Base-by-base conservation (phyloP, 2,329 filamentous ascomycete species). In the Paraphoma chrysanthemicola region DNA sequence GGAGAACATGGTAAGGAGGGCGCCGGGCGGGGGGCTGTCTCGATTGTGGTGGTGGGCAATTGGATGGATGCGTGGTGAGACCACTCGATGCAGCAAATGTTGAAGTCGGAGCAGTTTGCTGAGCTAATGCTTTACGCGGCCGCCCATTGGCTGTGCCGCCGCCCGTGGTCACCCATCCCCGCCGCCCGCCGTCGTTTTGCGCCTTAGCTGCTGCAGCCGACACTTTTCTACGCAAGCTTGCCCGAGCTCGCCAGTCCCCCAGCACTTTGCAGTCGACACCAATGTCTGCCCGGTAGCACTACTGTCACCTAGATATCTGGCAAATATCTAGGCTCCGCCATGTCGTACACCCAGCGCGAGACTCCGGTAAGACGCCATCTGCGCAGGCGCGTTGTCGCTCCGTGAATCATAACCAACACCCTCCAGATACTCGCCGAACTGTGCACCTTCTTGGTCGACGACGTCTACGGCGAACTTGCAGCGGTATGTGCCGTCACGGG, bases 381-480 rank as follows among this genome's bases (percentile, higher is more conserved):
- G 59, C 57, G 57, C 31, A 48, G 36, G 48, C 52, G 12, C 48
- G 50, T 55, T 50, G 11, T 42, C 10, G 14, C 23, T 23, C 23
- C 3, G 10, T 76, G 76, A 68, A 66, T 61, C 59, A 63, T 55
- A 57, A 59, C 61, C 84, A 88, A 74, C 64, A 48, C 33, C 3
- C 44, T 54, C 85, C 91, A 94, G 91, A 82, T 88, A 79, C 80
- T 90, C 66, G 88, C 90, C 72, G 92, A 97, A 86, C 91, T 98
- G 73, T 97, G 92, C 82, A 86, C 89, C 81, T 88, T 96, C 75
- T 85, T 97, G 62, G 89, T 98, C 62, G 88, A 93, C 74, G 93
- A 97, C 75, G 85, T 91, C 57, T 94, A 95, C 77, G 95, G 95
- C 73, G 91, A 96, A 80, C 87, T 98, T 56, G 92, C 93, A 60